Evolutionary conservation across 306 rosid species (phyloP).

Genomic region (Lagenaria siceraria): DNA sequence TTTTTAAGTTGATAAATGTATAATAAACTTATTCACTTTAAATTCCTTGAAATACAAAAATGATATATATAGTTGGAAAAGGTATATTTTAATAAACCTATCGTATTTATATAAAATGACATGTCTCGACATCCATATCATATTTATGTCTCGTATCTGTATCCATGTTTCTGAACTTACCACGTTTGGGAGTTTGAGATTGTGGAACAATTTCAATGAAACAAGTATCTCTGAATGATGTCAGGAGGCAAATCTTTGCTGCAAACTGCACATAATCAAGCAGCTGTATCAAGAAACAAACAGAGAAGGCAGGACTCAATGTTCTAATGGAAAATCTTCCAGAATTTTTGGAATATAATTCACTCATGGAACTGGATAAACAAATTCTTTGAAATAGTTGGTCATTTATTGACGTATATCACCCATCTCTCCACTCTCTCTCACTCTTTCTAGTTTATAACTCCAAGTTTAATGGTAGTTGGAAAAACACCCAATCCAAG

Average conservation of each 20-base stretch:
- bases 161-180: constrained; percentile 5
- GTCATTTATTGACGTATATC: neutral
- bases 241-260: constrained; percentile 78
- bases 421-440: neutral
- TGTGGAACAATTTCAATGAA: constrained; percentile 65
- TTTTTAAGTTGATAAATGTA: neutral
- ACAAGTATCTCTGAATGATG: constrained; percentile 86
- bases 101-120: neutral
- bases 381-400: neutral
- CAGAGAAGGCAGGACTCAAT: neutral
- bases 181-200: constrained; percentile 46
- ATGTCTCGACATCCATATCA: neutral
- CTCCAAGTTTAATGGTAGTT: neutral
- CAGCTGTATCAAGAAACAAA: constrained; percentile 5
- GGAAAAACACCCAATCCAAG: neutral
- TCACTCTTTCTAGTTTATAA: neutral
- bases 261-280: constrained; percentile 45
- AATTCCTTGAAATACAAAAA: neutral
- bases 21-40: neutral
- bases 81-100: neutral
- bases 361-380: neutral
- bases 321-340: neutral
- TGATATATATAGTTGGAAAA: neutral
- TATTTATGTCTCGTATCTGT: neutral
- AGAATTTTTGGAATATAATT: neutral